Evolutionary conservation across 208 protist genomes (phyloP), one percentile per base, ranked within the genome.

Genomic region (Trypanosomatidae sp.): DNA sequence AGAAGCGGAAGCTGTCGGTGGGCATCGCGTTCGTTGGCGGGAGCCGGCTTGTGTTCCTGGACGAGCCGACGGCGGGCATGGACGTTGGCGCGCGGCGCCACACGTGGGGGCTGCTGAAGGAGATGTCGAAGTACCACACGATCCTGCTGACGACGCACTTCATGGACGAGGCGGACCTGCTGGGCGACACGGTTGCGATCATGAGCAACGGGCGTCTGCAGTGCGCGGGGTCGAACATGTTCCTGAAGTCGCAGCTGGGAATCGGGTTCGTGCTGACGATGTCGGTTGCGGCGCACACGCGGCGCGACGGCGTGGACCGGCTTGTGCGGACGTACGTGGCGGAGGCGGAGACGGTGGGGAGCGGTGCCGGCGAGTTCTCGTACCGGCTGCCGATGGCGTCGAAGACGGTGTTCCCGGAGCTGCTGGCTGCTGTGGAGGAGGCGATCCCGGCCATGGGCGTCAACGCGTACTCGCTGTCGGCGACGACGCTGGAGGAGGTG

Each of bases 131-230:
- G 6, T 47, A 36, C 28, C 87, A 81, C 74, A 92, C 80, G 25
- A 90, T 93, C 50, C 56, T 92, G 3, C 71, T 92, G 50, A 89
- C 76, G 33, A 97, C 95, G 13, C 97, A 98, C 75, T 97, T 92
- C 77, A 98, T 99, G 97, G 98, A 99, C 68, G 98, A 99, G 79
- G 98, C 98, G 3, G 98, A 99, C 77, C 66, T 97, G 5, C 86
- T 99, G 13, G 88, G 90, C 43, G 88, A 98, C 78, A 84, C 87
- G 30, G 96, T 99, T 62, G 96, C 91, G 2, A 98, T 99, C 66
- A 95, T 99, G 86, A 86, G 82, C 58, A 55, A 84, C 55, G 91
- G 91, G 13, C 47, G 73, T 0, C 68, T 95, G 47, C 80, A 89
- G 77, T 94, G 90, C 50, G 52, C 78, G 5, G 90, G 90, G 30